Evolutionary conservation across 768 basidiomycete species (phyloP).

Genomic region (Russula ochroleuca): DNA sequence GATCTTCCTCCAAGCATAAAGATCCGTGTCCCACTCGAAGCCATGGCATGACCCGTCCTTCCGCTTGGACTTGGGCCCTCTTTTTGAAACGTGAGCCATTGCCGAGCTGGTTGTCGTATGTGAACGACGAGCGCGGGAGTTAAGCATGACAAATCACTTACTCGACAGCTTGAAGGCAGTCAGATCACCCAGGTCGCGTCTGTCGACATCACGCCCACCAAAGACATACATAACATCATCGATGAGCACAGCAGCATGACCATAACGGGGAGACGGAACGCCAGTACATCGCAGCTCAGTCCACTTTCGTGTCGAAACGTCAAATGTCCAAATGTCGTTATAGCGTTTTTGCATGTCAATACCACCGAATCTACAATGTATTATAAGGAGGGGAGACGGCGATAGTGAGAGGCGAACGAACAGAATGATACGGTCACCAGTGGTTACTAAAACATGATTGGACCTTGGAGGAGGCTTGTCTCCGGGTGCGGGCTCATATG

Average conservation of each 20-base stretch:
- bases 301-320: conserved; percentile 77
- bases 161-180: conserved; percentile 97
- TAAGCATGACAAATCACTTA: conserved; percentile 41
- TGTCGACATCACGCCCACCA: conserved; percentile 87
- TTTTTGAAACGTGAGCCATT: conserved; percentile 99
- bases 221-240: conserved; percentile 98
- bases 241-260: conserved; percentile 92
- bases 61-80: conserved; percentile 95
- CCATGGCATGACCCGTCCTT: conserved; percentile 96
- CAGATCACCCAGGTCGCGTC: conserved; percentile 89
- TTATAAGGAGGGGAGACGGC: conserved; percentile 3
- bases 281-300: conserved; percentile 92
- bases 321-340: conserved; percentile 97
- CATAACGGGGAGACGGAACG: conserved; percentile 91
- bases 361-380: conserved; percentile 74
- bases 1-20: conserved; percentile 96
- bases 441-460: conserved; percentile 87
- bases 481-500: conserved; percentile 54
- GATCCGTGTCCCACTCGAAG: conserved; percentile 80
- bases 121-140: neutral
- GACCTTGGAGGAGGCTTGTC: conserved; percentile 77
- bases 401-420: conserved; percentile 17
- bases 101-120: conserved; percentile 57
- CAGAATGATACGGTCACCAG: conserved; percentile 47
- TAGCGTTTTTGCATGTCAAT: conserved; percentile 92